Evolutionary conservation across 116 monocot genomes (phyloP).

Genomic region (Dioscorea cayenensis): DNA sequence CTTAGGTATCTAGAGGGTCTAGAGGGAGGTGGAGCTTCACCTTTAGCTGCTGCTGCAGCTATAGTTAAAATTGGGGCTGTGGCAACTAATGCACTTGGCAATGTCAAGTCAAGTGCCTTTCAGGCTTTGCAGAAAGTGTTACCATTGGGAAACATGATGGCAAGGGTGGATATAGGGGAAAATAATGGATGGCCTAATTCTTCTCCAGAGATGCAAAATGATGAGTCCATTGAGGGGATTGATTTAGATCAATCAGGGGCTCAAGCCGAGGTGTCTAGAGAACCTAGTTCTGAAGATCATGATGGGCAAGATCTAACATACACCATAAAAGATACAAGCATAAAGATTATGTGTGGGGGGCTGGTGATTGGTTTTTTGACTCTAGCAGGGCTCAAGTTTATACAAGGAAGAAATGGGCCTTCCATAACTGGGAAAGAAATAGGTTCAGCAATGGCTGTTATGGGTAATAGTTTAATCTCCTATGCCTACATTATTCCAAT

Average conservation of each 20-base stretch:
- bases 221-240: constrained; percentile 7
- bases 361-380: constrained; percentile 50
- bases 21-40: constrained; percentile 58
- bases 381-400: constrained; percentile 39
- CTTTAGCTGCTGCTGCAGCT: constrained; percentile 82
- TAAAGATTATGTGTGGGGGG: constrained; percentile 64
- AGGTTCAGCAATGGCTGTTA: constrained; percentile 30
- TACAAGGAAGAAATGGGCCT: constrained; percentile 36
- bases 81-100: constrained; percentile 70
- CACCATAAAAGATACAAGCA: constrained; percentile 35
- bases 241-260: constrained; percentile 12
- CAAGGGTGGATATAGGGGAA: constrained; percentile 14
- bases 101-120: constrained; percentile 64
- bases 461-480: constrained; percentile 18
- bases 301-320: constrained; percentile 21
- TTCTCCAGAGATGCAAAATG: constrained; percentile 18
- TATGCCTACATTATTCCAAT: not conserved
- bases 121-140: constrained; percentile 71
- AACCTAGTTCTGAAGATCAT: constrained; percentile 17
- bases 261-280: constrained; percentile 18
- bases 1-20: constrained; percentile 71
- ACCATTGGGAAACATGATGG: constrained; percentile 31
- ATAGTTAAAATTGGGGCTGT: constrained; percentile 77
- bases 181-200: not conserved
- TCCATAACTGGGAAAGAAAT: constrained; percentile 25